phyloP scores from a whole-genome alignment of 2,329 filamentous ascomycete genomes.

The Sphaceloma murrayae region DNA sequence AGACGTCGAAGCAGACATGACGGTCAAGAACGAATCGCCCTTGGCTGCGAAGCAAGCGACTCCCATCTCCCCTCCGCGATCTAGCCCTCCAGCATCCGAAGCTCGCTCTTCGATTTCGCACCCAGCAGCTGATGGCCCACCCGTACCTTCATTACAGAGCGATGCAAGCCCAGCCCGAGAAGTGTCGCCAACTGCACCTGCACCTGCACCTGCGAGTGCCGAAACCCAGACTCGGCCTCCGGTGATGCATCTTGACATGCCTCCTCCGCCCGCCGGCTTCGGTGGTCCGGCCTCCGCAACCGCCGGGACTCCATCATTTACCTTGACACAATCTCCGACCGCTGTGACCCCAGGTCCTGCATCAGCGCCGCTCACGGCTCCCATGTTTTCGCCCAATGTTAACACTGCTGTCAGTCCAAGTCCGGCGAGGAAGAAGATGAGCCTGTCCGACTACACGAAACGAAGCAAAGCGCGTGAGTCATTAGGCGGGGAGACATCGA shows the following conservation, averaged over 20 bases:
- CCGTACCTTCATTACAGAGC: not conserved
- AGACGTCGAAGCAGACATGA: not conserved
- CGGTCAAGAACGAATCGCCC: conserved; percentile 6
- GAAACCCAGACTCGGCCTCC: conserved; percentile 21
- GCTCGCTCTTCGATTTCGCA: not conserved
- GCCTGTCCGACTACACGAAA: conserved; percentile 42
- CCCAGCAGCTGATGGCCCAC: not conserved
- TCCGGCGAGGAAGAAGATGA: conserved; percentile 41
- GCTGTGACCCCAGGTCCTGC: conserved; percentile 19
- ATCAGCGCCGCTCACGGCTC: conserved; percentile 11
- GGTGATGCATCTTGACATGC: conserved; percentile 28
- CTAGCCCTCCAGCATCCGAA: not conserved
- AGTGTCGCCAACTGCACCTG: conserved; percentile 17
- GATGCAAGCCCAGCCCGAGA: too few species aligned
- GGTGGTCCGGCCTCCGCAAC: conserved; percentile 16
- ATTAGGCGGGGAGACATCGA: conserved; percentile 9
- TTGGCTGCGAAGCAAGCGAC: conserved; percentile 1
- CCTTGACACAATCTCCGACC: conserved; percentile 24
- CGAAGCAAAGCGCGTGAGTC: conserved; percentile 31
- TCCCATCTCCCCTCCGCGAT: conserved; percentile 4
- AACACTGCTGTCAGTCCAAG: conserved; percentile 33
- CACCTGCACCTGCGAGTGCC: conserved; percentile 20
- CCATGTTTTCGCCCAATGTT: conserved; percentile 31
- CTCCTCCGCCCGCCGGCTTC: conserved; percentile 27
- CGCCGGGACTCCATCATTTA: conserved; percentile 20